Base-by-base conservation (phyloP, 2,329 filamentous ascomycete genomes). In the Cephalotrichum gorgonifer region DNA sequence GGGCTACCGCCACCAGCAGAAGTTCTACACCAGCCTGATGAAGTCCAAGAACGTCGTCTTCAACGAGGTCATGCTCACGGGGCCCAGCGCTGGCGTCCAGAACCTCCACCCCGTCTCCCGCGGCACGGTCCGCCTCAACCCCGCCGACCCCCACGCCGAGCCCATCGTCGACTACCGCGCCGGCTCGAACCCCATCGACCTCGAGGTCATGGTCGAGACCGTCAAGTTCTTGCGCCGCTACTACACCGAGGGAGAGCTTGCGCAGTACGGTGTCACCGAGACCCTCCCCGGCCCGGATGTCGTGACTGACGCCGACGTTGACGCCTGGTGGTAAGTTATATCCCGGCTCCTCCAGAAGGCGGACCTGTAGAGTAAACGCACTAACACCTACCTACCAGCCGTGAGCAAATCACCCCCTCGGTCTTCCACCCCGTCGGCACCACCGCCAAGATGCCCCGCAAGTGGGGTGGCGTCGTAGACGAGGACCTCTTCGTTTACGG, bases 11-110 rank as follows among this genome's bases (percentile, higher is more conserved):
- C 67, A 70, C 9, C 65, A 75, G 6, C 68, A 72, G 23, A 46
- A 47, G 7, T 51, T 58, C 7, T 56, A 50, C 47, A 49, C 52
- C 28, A 33, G 52, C 3, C 53, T 57, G 28, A 52, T 58, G 55
- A 52, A 52, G 15, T 54, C 54, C 20, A 49, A 52, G 38, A 54
- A 57, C 14, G 54, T 61, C 3, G 69, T 70, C 53, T 68, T 75
- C 56, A 73, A 70, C 44, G 63, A 61, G 44, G 65, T 76, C 35
- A 75, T 75, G 54, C 71, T 57, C 41, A 49, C 50, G 45, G 53
- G 53, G 0, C 55, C 57, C 8, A 54, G 56, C 4, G 57, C 56
- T 11, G 55, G 54, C 7, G 54, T 58, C 17, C 53, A 58, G 49
- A 58, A 56, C 44, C 51, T 60, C 22, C 57, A 60, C 49, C 53